Evolutionary conservation across 768 basidiomycete genomes (phyloP), one percentile per base, ranked within the genome.

Genomic region (Boletus patriciae): DNA sequence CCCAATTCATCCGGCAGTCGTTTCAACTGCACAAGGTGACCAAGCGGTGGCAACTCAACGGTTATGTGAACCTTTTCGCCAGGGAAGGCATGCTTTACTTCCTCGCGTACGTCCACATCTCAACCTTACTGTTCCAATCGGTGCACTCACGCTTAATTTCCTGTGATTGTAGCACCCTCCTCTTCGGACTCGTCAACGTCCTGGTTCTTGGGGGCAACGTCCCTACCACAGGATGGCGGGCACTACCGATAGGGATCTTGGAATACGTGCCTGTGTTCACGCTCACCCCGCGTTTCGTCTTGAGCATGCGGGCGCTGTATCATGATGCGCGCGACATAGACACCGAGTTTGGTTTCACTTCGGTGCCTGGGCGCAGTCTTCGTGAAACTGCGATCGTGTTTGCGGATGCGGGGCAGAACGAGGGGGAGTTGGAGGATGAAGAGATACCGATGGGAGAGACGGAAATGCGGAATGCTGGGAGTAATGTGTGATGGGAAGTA

Each of bases 301-400:
- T 57, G 51, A 57, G 31, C 19, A 4, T 57, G 42, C 55, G 58
- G 8, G 46, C 23, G 46, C 37, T 60, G 50, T 52, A 38, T n/a
- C 13, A 36, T 31, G 29, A 51, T 21, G 54, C 34, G 11, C 37
- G 11, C 15, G 50, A 57, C 19, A 29, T 55, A 13, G 48, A 50
- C 27, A 31, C 23, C 18, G 55, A 13, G 19, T 50, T 56, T 36
- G 48, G 55, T 45, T 43, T 45, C 4, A 36, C 33, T 40, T 29
- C 46, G 25, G 25, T 36, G 23, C 5, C 8, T 12, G n/a, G 12
- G 9, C n/a, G 18, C 29, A 6, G 25, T 31, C 7, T 1, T 16
- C 23, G 34, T 13, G 29, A 7, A 8, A 10, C 5, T 27, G 6
- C 31, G 13, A 40, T 54, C 11, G 9, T 31, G 27, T 54, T 40